Base-by-base conservation (phyloP, 768 basidiomycete species). In the Rhizopogon vinicolor region DNA sequence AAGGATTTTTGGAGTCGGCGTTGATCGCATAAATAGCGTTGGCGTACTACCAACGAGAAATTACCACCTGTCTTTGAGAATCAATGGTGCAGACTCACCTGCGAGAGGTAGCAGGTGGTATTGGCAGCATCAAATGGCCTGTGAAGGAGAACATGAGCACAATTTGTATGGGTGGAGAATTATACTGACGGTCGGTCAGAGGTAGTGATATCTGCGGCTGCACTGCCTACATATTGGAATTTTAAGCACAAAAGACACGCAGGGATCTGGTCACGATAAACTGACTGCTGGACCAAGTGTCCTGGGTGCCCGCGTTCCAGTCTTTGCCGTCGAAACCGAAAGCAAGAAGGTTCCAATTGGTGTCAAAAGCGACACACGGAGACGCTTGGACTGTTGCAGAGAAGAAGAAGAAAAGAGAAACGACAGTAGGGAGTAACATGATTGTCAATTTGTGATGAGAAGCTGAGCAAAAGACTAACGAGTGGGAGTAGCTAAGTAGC, bases 1-100 rank as follows among this genome's bases (percentile, higher is more conserved):
- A 79, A 0, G 87, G 80, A 63, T 84, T 88, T 22, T 84, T 73
- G 9, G 78, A 72, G 70, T 96, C 91, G 1, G 83, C 92, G 62
- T 87, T 86, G 41, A 93, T 68, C 29, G 94, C 84, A 63, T 96
- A 96, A 65, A 96, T 77, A 40, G 91, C 86, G 62, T 96, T 96
- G 65, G 77, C 78, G 73, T 86, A 94, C 83, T 96, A 70, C 7
- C 44, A 35, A 48, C 4, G 61, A 14, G 63, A 57, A 31, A 31
- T 59, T 19, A 63, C 40, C 31, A 22, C 5, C 5, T 5, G 48
- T 42, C 7, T 3, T 12, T 8, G 2, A 29, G 29, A n/a, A 2
- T 12, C 19, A 57, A 22, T n/a, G 51, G 19, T 10, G 25, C 25
- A 39, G 5, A 60, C 71, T 56, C 60, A 82, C 86, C 72, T 88